phyloP scores from a whole-genome alignment of 2,329 filamentous ascomycete species.

The Alternaria gaisen region DNA sequence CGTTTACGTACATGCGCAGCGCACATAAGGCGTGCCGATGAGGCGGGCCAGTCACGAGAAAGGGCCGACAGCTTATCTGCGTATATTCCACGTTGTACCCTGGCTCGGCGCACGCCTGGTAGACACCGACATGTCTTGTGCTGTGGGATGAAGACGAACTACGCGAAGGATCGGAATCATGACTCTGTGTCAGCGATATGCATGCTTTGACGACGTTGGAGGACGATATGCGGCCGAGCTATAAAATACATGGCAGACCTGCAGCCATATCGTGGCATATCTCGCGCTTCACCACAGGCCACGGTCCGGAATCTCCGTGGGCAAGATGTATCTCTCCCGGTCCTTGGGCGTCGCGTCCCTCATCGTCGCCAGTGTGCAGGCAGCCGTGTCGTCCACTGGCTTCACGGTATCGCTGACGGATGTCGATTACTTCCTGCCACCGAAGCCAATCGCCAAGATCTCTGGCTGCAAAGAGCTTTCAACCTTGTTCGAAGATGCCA shows the following conservation, averaged over 20 bases:
- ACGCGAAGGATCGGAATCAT: not conserved
- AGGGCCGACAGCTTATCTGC: constrained; percentile 8
- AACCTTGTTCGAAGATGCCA: constrained; percentile 25
- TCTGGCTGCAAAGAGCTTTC: constrained; percentile 30
- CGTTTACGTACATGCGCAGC: constrained; percentile 6
- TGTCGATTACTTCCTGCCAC: constrained; percentile 53
- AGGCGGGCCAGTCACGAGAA: constrained; percentile 4
- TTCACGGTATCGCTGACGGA: constrained; percentile 53
- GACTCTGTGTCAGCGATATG: not conserved
- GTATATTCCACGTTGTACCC: not conserved
- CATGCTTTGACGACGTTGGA: not conserved
- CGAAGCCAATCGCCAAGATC: constrained; percentile 48
- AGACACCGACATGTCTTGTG: not conserved
- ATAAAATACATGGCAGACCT: not conserved
- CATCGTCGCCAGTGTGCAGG: constrained; percentile 18
- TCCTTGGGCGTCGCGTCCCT: constrained; percentile 14
- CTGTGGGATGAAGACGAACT: not conserved
- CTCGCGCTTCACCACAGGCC: not conserved
- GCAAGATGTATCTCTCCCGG: constrained; percentile 20
- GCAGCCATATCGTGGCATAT: not conserved
- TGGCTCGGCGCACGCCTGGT: not conserved
- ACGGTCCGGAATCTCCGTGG: not conserved
- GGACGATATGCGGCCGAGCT: not conserved
- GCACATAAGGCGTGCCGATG: not conserved
- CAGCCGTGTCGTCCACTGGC: constrained; percentile 46